These are phyloP conservation scores for Heterobasidion occidentale DNA, from an alignment of 1,284 basidiomycete species.

Conservation along the genomic window DNA sequence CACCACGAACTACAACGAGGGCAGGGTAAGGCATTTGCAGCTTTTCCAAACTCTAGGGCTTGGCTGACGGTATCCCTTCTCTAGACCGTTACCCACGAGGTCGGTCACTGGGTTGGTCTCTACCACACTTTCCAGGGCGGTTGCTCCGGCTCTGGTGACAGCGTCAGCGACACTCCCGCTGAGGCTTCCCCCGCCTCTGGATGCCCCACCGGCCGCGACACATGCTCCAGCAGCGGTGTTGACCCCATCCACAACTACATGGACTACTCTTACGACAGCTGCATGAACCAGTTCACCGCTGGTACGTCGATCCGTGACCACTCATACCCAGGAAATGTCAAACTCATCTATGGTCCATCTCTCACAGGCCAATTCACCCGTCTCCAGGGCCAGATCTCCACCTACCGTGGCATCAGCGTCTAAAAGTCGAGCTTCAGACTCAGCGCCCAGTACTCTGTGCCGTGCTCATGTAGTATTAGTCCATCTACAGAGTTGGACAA, in stretches of 20 bases:
- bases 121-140: slow-evolving; percentile 57
- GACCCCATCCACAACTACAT: slow-evolving; percentile 38
- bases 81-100: slow-evolving; percentile 48
- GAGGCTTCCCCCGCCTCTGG: slow-evolving; percentile 36
- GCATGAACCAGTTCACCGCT: slow-evolving; percentile 41
- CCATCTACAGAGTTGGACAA: no score
- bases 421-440: slow-evolving; percentile 5
- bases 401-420: slow-evolving; percentile 34
- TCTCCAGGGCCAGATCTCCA: slow-evolving; percentile 31
- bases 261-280: slow-evolving; percentile 23
- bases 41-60: neutral
- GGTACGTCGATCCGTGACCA: slow-evolving; percentile 11
- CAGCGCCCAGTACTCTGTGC: neutral
- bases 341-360: neutral
- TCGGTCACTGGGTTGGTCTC: slow-evolving; percentile 49
- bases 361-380: slow-evolving; percentile 29
- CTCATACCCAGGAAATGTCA: neutral
- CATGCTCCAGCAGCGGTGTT: slow-evolving; percentile 33
- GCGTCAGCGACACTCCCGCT: slow-evolving; percentile 41
- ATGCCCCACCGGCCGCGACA: slow-evolving; percentile 39
- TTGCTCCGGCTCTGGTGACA: slow-evolving; percentile 39
- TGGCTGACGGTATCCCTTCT: neutral
- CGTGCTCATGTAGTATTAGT: neutral
- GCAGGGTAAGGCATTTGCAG: slow-evolving; percentile 17
- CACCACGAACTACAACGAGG: slow-evolving; percentile 36